Evolutionary conservation across 805 yeast species (phyloP).

Genomic region (Starmerella vitae): DNA sequence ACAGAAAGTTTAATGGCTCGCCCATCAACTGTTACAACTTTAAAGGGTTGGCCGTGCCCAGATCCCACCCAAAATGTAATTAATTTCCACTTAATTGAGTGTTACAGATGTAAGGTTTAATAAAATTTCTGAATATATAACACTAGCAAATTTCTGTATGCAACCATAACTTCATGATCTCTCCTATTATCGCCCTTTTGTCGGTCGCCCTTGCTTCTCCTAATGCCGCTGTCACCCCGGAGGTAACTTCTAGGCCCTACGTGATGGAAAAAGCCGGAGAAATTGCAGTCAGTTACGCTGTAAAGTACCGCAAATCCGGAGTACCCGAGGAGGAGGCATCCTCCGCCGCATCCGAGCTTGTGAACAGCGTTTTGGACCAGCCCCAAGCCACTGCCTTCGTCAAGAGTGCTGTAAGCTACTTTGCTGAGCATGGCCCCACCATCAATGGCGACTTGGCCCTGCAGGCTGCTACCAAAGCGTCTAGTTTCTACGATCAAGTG

Average conservation of each 20-base stretch:
- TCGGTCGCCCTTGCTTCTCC: slow-evolving; percentile 7
- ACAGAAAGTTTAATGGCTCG: neutral
- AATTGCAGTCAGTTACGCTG: slow-evolving; percentile 14
- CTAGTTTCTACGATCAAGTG: slow-evolving; percentile 15
- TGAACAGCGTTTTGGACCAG: slow-evolving; percentile 13
- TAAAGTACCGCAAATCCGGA: slow-evolving; percentile 12
- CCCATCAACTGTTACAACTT: too few relatives aligned
- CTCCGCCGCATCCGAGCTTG: slow-evolving; percentile 15
- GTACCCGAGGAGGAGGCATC: slow-evolving; percentile 16
- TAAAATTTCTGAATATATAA: too few relatives aligned
- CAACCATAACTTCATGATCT: too few relatives aligned
- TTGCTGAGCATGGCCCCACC: slow-evolving; percentile 10
- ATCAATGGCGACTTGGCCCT: slow-evolving; percentile 15
- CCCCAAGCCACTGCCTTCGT: slow-evolving; percentile 18
- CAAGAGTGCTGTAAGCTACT: slow-evolving; percentile 15
- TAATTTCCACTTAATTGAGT: too few relatives aligned
- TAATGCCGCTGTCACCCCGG: slow-evolving; percentile 3
- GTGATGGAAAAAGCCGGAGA: slow-evolving; percentile 14
- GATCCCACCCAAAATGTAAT: too few relatives aligned
- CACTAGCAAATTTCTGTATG: too few relatives aligned
- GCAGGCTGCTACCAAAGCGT: slow-evolving; percentile 16
- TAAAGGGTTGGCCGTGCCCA: too few relatives aligned
- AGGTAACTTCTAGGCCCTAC: slow-evolving; percentile 13
- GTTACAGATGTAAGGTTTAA: too few relatives aligned
- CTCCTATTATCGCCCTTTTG: slow-evolving; percentile 7